These are phyloP conservation scores for Diutina ranongensis DNA, from an alignment of 1,139 yeast genomes.

Conservation along the genomic window DNA sequence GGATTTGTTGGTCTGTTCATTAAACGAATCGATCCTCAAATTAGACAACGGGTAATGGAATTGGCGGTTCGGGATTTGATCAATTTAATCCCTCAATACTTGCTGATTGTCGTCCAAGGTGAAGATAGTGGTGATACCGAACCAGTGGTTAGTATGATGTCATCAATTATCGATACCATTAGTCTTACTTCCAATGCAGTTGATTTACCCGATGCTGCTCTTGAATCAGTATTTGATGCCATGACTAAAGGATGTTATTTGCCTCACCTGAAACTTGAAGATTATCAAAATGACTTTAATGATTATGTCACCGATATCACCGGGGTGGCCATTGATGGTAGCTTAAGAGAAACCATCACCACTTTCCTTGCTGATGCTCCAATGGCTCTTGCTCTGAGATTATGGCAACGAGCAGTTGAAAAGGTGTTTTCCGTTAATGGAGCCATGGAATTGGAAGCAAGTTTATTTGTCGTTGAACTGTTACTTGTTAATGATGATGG, in stretches of 20 bases:
- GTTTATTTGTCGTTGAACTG: not conserved
- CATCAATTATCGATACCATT: not conserved
- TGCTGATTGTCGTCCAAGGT: not conserved
- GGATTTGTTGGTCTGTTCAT: not conserved
- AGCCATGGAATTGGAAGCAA: not conserved
- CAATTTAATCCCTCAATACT: not conserved
- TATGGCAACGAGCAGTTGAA: not conserved
- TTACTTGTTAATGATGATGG: not conserved
- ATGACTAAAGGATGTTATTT: constrained; percentile 10
- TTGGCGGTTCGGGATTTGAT: not conserved
- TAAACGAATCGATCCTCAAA: not conserved
- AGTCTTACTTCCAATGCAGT: not conserved
- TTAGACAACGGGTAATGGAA: not conserved
- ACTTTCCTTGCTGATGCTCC: constrained; percentile 34
- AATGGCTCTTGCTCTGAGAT: not conserved
- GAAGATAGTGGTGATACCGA: not conserved
- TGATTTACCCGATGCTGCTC: not conserved
- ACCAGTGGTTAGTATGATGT: not conserved
- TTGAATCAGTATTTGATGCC: not conserved
- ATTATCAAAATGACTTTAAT: constrained; percentile 46
- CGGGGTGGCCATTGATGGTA: constrained; percentile 41
- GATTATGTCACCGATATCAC: constrained; percentile 61
- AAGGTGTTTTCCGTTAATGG: not conserved
- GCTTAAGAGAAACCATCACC: constrained; percentile 41
- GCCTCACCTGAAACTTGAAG: constrained; percentile 19